These are phyloP conservation scores for Leucosporidium creatinivorum DNA, from an alignment of 768 basidiomycete genomes.

Conservation along the genomic window DNA sequence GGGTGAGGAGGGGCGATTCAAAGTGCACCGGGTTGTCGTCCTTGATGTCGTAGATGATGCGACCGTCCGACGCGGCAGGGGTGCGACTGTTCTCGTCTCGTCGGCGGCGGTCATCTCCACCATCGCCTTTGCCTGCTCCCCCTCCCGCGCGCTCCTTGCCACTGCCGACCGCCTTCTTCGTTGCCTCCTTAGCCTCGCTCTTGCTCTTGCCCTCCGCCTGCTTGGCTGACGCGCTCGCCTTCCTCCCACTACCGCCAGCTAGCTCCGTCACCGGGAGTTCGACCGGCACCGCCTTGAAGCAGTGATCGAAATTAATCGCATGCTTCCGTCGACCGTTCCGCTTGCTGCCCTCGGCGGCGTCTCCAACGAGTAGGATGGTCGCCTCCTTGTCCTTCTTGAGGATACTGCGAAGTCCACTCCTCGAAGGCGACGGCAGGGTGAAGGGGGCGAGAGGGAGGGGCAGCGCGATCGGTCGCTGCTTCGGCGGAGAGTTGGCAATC, in stretches of 20 bases:
- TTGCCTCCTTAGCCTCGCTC: too few species aligned
- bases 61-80: too few species aligned
- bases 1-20: conserved; percentile 11
- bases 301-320: conserved; percentile 4
- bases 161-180: too few species aligned
- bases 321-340: conserved; percentile 25
- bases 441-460: background rate
- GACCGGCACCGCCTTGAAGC: too few species aligned
- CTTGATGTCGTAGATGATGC: background rate
- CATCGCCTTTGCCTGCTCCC: too few species aligned
- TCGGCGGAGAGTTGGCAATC: background rate
- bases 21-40: conserved; percentile 13
- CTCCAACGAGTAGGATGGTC: background rate
- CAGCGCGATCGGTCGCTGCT: background rate
- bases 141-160: too few species aligned
- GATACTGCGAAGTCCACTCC: background rate
- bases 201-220: too few species aligned
- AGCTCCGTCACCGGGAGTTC: too few species aligned
- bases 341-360: conserved; percentile 17
- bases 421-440: conserved; percentile 1
- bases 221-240: too few species aligned
- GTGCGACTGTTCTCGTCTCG: too few species aligned
- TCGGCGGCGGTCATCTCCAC: too few species aligned
- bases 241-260: too few species aligned
- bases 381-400: background rate